Evolutionary conservation across 1,139 yeast genomes (phyloP).

Genomic region (Candida sp.): DNA sequence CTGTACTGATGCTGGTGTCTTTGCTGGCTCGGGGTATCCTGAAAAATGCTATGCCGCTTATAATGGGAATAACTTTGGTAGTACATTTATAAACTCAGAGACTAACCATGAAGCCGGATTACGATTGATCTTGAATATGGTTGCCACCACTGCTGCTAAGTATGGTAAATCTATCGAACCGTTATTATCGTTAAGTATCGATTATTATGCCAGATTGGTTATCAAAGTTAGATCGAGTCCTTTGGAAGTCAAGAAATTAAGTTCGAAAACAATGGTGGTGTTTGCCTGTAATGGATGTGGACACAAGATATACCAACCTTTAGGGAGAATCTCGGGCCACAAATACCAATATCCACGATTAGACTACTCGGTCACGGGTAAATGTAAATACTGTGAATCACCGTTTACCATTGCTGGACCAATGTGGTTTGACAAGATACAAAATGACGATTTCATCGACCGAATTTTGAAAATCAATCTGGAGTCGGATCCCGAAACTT

Average conservation of each 20-base stretch:
- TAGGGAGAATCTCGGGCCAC: constrained; percentile 54
- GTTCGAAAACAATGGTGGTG: constrained; percentile 71
- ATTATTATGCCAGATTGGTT: constrained; percentile 86
- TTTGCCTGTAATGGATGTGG: constrained; percentile 92
- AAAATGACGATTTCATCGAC: constrained; percentile 62
- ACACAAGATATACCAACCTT: constrained; percentile 61
- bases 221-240: constrained; percentile 78
- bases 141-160: constrained; percentile 83
- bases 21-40: constrained; percentile 95
- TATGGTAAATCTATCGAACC: constrained; percentile 90
- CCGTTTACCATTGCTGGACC: constrained; percentile 88
- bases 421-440: constrained; percentile 88
- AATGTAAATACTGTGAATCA: constrained; percentile 70
- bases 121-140: constrained; percentile 72
- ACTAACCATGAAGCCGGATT: constrained; percentile 93
- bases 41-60: constrained; percentile 94
- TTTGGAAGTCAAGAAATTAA: constrained; percentile 69
- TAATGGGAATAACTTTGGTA: constrained; percentile 74
- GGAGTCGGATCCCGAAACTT: constrained; percentile 41
- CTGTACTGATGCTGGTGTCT: constrained; percentile 93
- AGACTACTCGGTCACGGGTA: constrained; percentile 26
- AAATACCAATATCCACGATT: constrained; percentile 36
- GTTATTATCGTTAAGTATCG: constrained; percentile 76
- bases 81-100: constrained; percentile 70
- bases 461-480: constrained; percentile 56